Conservation (phyloP, 2,329 filamentous ascomycete species). For the Stachybotrys echinatus region DNA sequence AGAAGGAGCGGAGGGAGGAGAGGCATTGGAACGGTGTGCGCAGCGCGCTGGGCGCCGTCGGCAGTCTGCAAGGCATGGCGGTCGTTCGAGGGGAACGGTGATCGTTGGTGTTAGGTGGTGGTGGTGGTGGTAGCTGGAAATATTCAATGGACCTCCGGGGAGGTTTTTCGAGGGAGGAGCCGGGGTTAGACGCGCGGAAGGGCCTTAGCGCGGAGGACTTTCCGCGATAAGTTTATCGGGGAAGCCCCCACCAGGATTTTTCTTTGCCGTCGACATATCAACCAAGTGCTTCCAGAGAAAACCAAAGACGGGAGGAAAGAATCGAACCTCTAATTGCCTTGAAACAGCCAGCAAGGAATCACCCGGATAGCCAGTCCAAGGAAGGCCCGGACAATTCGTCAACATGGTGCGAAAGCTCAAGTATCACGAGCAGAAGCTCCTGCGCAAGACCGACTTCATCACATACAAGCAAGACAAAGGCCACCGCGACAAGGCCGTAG, state of each 20-base stretch:
- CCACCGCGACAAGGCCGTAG: slow-evolving; percentile 76
- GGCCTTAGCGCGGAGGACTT: not conserved
- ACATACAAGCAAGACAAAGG: slow-evolving; percentile 85
- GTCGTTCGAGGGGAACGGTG: slow-evolving; percentile 10
- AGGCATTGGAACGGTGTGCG: slow-evolving; percentile 11
- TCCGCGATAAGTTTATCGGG: not conserved
- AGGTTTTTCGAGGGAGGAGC: slow-evolving; percentile 15
- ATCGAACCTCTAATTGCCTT: too few species aligned
- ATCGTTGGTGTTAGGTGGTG: slow-evolving; percentile 7
- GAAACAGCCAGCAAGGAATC: not conserved
- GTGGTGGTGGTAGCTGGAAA: slow-evolving; percentile 8
- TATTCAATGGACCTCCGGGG: slow-evolving; percentile 12
- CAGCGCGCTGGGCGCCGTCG: slow-evolving; percentile 13
- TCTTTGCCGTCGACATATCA: not conserved
- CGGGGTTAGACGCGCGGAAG: slow-evolving; percentile 4
- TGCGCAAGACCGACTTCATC: slow-evolving; percentile 89
- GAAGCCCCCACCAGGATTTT: slow-evolving; percentile 16
- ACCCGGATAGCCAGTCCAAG: not conserved
- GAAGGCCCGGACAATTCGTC: slow-evolving; percentile 4
- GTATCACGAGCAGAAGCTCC: slow-evolving; percentile 92
- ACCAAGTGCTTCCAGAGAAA: too few species aligned
- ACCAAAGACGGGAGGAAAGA: too few species aligned
- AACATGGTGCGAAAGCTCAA: slow-evolving; percentile 94
- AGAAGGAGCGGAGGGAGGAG: slow-evolving; percentile 20
- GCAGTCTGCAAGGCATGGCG: slow-evolving; percentile 37